Evolutionary conservation across 2,329 filamentous ascomycete genomes (phyloP).

Genomic region (Chaetothyriales sp.): DNA sequence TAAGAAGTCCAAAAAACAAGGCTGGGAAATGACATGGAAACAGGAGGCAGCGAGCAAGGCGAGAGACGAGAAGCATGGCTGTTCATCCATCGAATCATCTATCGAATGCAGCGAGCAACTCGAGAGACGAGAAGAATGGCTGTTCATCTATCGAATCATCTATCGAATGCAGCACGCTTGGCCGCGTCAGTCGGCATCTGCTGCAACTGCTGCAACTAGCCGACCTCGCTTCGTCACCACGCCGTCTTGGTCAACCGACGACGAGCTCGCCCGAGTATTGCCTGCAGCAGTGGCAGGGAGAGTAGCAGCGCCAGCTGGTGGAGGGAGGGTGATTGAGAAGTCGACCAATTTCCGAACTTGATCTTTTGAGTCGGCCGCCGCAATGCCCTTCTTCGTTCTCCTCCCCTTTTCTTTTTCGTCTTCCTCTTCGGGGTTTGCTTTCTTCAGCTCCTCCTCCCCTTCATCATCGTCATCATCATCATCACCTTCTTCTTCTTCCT

Average conservation of each 20-base stretch:
- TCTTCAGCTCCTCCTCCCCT: too few species aligned
- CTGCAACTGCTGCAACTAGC: too few species aligned
- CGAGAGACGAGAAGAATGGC: background rate
- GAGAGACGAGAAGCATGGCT: background rate
- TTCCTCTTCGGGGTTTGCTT: background rate
- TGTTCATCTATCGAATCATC: too few species aligned
- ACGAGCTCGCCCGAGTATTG: background rate
- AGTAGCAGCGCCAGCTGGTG: too few species aligned
- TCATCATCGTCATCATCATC: too few species aligned
- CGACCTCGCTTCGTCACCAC: too few species aligned
- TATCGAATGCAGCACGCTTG: too few species aligned
- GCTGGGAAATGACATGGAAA: background rate
- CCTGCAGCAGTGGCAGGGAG: background rate
- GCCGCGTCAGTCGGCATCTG: too few species aligned
- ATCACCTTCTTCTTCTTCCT: conserved; percentile 6
- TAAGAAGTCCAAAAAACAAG: background rate
- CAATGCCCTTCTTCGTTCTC: background rate
- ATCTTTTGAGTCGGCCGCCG: background rate
- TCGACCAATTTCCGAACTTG: background rate
- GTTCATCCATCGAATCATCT: too few species aligned
- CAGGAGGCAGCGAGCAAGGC: background rate
- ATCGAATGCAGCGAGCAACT: background rate
- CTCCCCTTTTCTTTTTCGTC: background rate
- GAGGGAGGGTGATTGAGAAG: background rate
- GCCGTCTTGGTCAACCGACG: background rate